Evolutionary conservation across 2,329 filamentous ascomycete genomes (phyloP).

Genomic region (Claviceps monticola): DNA sequence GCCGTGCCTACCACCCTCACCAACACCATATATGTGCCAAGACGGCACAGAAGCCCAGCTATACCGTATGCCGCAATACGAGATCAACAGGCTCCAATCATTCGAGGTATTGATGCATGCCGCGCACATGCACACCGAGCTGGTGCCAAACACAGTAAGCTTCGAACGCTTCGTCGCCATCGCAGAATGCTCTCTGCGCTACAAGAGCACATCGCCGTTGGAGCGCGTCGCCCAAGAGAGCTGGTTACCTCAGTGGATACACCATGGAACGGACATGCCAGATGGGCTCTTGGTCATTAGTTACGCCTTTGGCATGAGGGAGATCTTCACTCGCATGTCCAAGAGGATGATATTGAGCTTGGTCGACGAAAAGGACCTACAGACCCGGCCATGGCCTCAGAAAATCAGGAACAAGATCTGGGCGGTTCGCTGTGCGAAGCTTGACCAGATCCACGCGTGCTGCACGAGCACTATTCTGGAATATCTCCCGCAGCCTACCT

Average conservation of each 20-base stretch:
- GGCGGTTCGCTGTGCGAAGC: constrained; percentile 33
- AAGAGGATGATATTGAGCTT: constrained; percentile 35
- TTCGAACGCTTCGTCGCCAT: constrained; percentile 38
- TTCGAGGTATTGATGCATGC: constrained; percentile 36
- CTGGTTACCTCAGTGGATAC: constrained; percentile 39
- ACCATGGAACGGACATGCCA: constrained; percentile 31
- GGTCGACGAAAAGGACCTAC: constrained; percentile 27
- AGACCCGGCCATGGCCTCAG: constrained; percentile 31
- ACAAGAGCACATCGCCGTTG: constrained; percentile 36
- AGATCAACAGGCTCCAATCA: constrained; percentile 26
- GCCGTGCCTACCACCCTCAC: constrained; percentile 20
- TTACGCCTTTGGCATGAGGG: constrained; percentile 35
- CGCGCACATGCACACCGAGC: constrained; percentile 34
- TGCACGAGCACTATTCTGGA: constrained; percentile 31
- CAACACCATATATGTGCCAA: constrained; percentile 23
- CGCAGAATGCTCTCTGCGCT: constrained; percentile 34
- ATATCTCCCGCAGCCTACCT: constrained; percentile 23
- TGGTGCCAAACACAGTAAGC: constrained; percentile 30
- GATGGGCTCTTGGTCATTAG: constrained; percentile 37
- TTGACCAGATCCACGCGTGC: constrained; percentile 34
- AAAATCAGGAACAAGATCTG: constrained; percentile 34
- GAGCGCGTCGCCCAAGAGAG: constrained; percentile 35
- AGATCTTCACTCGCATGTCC: constrained; percentile 35
- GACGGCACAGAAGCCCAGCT: constrained; percentile 31
- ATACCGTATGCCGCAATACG: constrained; percentile 39